Evolutionary conservation across 192 early-diverging fungal genomes (phyloP), one percentile per base, ranked within the genome.

Genomic region (Chytriomyces hyalinus): DNA sequence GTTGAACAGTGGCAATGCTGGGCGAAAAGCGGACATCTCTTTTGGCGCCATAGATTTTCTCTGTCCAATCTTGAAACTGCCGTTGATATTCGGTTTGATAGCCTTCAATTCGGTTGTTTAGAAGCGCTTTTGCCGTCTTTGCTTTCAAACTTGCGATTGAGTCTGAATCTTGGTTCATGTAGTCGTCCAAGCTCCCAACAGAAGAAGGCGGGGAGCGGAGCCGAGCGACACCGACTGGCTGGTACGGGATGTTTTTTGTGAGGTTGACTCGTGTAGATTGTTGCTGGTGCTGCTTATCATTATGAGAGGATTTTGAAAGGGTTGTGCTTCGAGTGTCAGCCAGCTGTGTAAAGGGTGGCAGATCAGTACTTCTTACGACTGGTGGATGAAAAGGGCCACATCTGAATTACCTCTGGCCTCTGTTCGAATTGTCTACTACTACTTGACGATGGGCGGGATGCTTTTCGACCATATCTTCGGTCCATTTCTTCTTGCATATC

Each of bases 41-140:
- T 36, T 36, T 36, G 36, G 36, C 36, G 36, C 36, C 36, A 36
- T 36, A 36, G 36, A 36, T 36, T 36, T 36, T 36, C 53, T 28
- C 22, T 20, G 49, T 72, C 70, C 70, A 72, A 60, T 72, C 70
- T 26, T 26, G 44, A 60, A 60, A 72, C 44, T 72, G 48, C 47
- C 70, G 15, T 53, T 72, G 70, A 50, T 72, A 77, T 45, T 77
- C 76, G 4, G 66, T 69, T 49, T 69, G 65, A 46, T 65, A 77
- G 43, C 28, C 36, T 28, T 57, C 68, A 10, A 48, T 46, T 10
- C 66, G 66, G 15, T 5, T 10, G 15, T 48, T 26, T 13, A 67
- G 66, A 13, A 15, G 11, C 49, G 9, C 15, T 48, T 67, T 11
- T n/a, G 66, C 66, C 15, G 26, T 13, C 28, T 57, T 13, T 57